Percentiles rank a stretch among this genome's conserved stretches.
phyloP scores from a whole-genome alignment of 495 filamentous ascomycete genomes.

The Cercophora sp. region DNA sequence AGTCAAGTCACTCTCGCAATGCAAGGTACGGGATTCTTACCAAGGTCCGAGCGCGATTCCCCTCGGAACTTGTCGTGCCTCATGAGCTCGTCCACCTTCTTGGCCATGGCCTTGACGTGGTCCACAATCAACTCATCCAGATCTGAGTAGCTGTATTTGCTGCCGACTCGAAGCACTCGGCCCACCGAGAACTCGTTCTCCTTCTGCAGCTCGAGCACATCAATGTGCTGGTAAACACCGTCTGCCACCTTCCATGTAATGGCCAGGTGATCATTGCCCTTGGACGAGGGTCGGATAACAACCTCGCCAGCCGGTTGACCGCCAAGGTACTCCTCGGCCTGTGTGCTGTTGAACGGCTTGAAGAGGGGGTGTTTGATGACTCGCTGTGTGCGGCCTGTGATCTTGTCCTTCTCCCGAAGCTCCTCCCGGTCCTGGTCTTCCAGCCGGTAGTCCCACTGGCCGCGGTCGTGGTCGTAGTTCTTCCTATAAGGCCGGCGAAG shows the following conservation, averaged over 20 bases:
- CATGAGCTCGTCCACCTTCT: constrained; percentile 96
- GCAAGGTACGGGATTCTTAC: constrained; percentile 50
- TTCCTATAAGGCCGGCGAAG: constrained; percentile 65
- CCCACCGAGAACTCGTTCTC: constrained; percentile 94
- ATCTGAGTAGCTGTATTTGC: constrained; percentile 88
- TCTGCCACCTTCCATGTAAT: constrained; percentile 98
- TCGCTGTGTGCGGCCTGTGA: constrained; percentile 74
- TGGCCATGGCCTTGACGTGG: constrained; percentile 95
- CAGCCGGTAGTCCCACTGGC: constrained; percentile 80
- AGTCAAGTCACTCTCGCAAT: constrained; percentile 18
- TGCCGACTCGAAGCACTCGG: constrained; percentile 72
- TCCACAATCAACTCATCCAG: constrained; percentile 95
- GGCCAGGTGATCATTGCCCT: constrained; percentile 89
- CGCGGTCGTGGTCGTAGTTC: constrained; percentile 61
- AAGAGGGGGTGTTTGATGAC: constrained; percentile 98
- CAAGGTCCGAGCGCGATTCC: constrained; percentile 73
- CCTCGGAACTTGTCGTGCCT: constrained; percentile 85
- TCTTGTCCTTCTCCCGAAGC: constrained; percentile 74
- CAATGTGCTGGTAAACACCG: constrained; percentile 91
- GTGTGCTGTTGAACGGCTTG: constrained; percentile 82
- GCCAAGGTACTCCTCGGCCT: constrained; percentile 90
- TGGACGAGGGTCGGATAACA: constrained; percentile 90
- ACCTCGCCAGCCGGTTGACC: constrained; percentile 81
- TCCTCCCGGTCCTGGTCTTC: constrained; percentile 76
- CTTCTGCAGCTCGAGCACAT: constrained; percentile 94